Percentiles rank a stretch among this genome's conserved stretches.
Evolutionary conservation across 164 flowering plant genomes (phyloP).

Genomic region (Sedum album): DNA sequence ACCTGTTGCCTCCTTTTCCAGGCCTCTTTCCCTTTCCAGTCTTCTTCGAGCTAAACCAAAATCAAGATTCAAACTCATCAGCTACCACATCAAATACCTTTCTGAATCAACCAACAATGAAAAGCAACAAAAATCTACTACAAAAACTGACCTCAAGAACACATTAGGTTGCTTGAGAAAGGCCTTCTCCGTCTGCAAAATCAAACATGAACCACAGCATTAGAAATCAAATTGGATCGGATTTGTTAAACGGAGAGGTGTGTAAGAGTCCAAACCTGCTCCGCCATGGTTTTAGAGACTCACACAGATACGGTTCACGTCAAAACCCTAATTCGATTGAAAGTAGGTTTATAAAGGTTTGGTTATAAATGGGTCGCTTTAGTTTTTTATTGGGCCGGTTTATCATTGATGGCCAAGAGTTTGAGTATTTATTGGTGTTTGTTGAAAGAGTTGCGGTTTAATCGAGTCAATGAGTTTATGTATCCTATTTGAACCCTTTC

Average conservation of each 20-base stretch:
- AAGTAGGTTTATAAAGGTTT: neutral
- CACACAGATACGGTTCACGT: neutral
- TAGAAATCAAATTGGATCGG: neutral
- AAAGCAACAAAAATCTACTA: too few species aligned
- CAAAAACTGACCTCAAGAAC: neutral
- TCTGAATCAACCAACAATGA: neutral
- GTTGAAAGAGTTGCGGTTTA: too few species aligned
- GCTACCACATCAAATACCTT: neutral
- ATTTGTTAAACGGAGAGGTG: neutral
- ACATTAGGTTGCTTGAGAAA: constrained; percentile 7
- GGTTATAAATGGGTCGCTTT: neutral
- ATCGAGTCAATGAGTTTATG: too few species aligned
- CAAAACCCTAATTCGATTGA: neutral
- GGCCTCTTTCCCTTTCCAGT: constrained; percentile 3
- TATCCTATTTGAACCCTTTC: too few species aligned
- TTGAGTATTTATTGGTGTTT: too few species aligned
- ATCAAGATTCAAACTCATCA: neutral
- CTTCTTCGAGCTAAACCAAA: neutral
- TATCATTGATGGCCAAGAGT: too few species aligned
- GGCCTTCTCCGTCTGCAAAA: constrained; percentile 5
- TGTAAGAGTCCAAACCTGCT: neutral
- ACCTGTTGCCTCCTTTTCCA: constrained; percentile 2
- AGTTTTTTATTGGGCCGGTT: neutral
- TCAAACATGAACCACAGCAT: neutral
- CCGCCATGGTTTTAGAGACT: neutral